Evolutionary conservation across 169 alveolate genomes (phyloP).

Genomic region (Babesia bovis): DNA sequence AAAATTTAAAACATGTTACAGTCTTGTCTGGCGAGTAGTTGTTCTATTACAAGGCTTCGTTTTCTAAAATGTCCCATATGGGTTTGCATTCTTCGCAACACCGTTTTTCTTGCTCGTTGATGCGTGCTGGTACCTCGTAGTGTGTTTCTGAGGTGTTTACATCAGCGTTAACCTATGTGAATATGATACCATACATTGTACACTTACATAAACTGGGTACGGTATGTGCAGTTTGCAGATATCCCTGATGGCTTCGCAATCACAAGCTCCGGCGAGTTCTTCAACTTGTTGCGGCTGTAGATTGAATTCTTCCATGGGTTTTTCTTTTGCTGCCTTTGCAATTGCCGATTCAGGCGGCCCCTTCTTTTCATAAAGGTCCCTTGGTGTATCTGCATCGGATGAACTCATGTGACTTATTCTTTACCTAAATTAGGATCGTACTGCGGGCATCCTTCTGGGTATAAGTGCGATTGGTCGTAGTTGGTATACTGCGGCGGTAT

Average conservation of each 20-base stretch:
- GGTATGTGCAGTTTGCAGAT: constrained; percentile 51
- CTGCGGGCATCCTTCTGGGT: constrained; percentile 78
- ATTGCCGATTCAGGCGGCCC: constrained; percentile 54
- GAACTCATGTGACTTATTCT: not conserved
- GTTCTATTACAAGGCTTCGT: not conserved
- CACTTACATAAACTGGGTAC: constrained; percentile 57
- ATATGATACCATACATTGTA: not conserved
- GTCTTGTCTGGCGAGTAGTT: constrained; percentile 26
- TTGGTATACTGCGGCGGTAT: constrained; percentile 83
- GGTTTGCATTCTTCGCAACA: constrained; percentile 67
- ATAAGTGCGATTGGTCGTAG: constrained; percentile 77
- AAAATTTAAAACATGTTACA: constrained; percentile 1
- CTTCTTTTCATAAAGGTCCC: constrained; percentile 53
- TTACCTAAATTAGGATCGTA: constrained; percentile 58
- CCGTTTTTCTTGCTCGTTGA: constrained; percentile 47
- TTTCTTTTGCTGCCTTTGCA: constrained; percentile 54
- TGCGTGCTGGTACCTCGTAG: constrained; percentile 53
- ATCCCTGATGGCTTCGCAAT: constrained; percentile 46
- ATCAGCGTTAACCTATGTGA: constrained; percentile 24
- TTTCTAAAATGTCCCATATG: constrained; percentile 52
- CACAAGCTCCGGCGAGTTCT: constrained; percentile 53
- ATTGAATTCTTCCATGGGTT: constrained; percentile 25
- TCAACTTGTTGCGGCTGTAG: not conserved
- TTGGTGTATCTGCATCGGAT: constrained; percentile 30
- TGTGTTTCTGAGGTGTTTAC: constrained; percentile 51